phyloP scores from a whole-genome alignment of 257 asterid species.

The Apocynum venetum region DNA sequence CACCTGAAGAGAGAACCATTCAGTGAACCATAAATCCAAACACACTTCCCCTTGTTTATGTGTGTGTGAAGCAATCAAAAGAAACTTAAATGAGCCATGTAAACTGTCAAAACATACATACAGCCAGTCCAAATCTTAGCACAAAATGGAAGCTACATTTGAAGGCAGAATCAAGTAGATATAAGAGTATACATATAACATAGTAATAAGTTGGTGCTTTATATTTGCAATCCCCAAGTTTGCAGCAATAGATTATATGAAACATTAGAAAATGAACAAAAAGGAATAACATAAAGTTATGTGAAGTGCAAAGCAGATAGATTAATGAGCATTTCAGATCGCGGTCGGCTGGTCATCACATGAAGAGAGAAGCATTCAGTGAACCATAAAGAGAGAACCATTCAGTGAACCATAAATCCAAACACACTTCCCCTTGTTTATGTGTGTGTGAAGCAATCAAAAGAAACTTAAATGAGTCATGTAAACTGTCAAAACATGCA shows the following conservation, averaged over 20 bases:
- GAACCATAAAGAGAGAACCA: too few relatives aligned
- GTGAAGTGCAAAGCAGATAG: conserved; percentile 20
- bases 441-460: background rate
- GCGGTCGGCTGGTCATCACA: conserved; percentile 80
- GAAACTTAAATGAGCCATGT: background rate
- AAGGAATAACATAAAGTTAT: background rate
- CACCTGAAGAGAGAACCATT: conserved; percentile 42
- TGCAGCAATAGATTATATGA: background rate
- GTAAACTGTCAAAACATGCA: background rate
- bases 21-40: background rate
- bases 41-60: background rate
- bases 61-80: background rate
- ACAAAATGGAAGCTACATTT: background rate
- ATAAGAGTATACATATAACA: background rate
- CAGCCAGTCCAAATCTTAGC: background rate
- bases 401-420: background rate
- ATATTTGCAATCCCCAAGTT: background rate
- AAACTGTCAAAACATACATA: background rate
- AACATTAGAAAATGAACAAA: background rate
- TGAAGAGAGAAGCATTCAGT: too few relatives aligned
- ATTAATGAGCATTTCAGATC: conserved; percentile 66
- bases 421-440: background rate
- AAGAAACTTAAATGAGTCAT: background rate
- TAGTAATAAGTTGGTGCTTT: background rate
- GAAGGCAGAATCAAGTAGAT: background rate